These are phyloP conservation scores for Priceomyces castillae DNA, from an alignment of 805 yeast genomes.

Conservation along the genomic window DNA sequence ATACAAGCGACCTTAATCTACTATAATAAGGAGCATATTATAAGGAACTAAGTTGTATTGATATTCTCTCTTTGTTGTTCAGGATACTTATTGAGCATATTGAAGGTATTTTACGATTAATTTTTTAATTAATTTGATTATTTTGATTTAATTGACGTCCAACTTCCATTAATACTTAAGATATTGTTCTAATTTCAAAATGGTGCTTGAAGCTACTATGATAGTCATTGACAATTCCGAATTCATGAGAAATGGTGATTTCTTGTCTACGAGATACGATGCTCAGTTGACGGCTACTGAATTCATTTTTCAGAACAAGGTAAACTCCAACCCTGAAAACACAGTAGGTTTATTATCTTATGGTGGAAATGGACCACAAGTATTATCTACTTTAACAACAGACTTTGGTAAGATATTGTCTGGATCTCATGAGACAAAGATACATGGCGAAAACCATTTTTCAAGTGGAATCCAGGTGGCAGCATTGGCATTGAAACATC, in stretches of 20 bases:
- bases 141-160: background rate
- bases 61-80: background rate
- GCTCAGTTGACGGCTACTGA: constrained; percentile 92
- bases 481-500: constrained; percentile 84
- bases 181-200: constrained; percentile 25
- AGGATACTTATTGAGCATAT: background rate
- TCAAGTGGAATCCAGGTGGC: constrained; percentile 91
- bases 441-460: constrained; percentile 66
- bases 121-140: background rate
- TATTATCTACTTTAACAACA: constrained; percentile 81
- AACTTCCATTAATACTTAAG: background rate
- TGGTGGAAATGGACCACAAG: constrained; percentile 82
- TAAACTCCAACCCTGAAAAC: constrained; percentile 87
- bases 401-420: constrained; percentile 83
- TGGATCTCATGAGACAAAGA: constrained; percentile 77
- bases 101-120: background rate
- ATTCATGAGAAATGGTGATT: constrained; percentile 94
- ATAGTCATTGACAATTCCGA: constrained; percentile 94
- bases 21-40: background rate
- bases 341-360: constrained; percentile 88
- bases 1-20: background rate
- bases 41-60: background rate
- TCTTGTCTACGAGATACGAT: constrained; percentile 79
- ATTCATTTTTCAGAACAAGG: constrained; percentile 78
- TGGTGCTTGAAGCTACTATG: constrained; percentile 97